phyloP scores from a whole-genome alignment of 129 eudicot genomes.

The carrot (Daucus carota) region DH1_v3.0 NC_030381.2:35485501-35486000 shows the following conservation, averaged over 20 bases:
- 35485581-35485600: background rate
- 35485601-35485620: background rate
- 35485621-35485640: background rate
- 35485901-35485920: background rate
- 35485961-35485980: background rate
- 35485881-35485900: background rate
- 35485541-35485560: background rate
- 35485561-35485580: background rate
- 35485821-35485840: background rate
- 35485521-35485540: background rate
- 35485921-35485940: background rate
- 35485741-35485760: too few relatives aligned
- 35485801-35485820: background rate
- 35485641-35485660: background rate
- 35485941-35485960: background rate
- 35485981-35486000: background rate
- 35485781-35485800: too few relatives aligned
- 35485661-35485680: background rate
- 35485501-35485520: background rate
- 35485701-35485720: background rate
- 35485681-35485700: background rate
- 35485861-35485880: background rate
- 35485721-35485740: background rate
- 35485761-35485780: too few relatives aligned
- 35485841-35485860: background rate